Evolutionary conservation across 805 yeast genomes (phyloP).

Genomic region (Spathaspora passalidarum): DNA sequence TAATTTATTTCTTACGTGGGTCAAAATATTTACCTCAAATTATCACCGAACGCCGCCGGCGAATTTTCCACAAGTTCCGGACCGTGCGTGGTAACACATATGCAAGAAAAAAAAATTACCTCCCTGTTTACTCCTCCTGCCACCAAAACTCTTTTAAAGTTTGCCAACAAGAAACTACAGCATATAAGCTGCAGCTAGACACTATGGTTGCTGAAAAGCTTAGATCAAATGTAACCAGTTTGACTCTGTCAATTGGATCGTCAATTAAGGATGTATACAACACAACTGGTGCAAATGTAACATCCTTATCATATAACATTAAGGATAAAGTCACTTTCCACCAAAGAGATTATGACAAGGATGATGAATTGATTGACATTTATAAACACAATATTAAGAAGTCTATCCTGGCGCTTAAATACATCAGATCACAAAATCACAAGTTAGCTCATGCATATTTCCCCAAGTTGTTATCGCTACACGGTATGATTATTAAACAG

Average conservation of each 20-base stretch:
- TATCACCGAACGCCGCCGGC: too few relatives aligned
- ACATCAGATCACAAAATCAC: constrained; percentile 26
- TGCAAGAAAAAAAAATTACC: too few relatives aligned
- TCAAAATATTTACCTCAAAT: too few relatives aligned
- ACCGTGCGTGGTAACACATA: too few relatives aligned
- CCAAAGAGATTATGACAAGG: constrained; percentile 19
- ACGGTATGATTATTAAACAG: constrained; percentile 25
- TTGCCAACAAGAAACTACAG: too few relatives aligned
- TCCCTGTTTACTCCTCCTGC: too few relatives aligned
- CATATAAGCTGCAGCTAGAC: background rate
- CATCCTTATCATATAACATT: constrained; percentile 6
- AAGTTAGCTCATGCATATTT: constrained; percentile 22
- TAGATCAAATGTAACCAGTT: constrained; percentile 5
- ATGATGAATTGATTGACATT: constrained; percentile 37
- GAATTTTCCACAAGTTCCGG: too few relatives aligned
- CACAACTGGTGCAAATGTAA: constrained; percentile 4
- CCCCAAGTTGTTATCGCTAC: constrained; percentile 30
- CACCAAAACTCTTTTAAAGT: too few relatives aligned
- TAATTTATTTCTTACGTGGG: too few relatives aligned
- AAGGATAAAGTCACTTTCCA: constrained; percentile 9
- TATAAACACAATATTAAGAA: constrained; percentile 44
- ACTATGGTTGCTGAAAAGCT: constrained; percentile 9
- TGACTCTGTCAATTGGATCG: constrained; percentile 5
- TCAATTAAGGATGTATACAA: constrained; percentile 9
- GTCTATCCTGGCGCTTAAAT: constrained; percentile 44